phyloP scores from a whole-genome alignment of 176 grass and related monocot genomes.

The Luzula sylvatica region DNA sequence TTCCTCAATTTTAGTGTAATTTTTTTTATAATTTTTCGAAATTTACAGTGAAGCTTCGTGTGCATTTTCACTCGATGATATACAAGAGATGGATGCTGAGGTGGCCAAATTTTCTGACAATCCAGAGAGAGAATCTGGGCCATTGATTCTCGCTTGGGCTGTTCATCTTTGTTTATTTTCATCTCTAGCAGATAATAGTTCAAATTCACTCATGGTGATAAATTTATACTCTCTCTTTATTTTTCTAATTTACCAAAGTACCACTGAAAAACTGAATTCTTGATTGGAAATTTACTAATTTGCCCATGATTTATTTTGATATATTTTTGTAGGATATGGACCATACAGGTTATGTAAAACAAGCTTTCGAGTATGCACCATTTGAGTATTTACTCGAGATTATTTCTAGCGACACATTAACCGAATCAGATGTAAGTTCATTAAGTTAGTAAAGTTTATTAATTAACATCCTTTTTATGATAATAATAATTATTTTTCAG shows the following conservation, averaged over 20 bases:
- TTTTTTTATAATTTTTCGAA: slow-evolving; percentile 21
- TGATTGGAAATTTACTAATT: neutral
- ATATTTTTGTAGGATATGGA: slow-evolving; percentile 62
- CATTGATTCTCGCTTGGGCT: slow-evolving; percentile 82
- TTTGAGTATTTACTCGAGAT: slow-evolving; percentile 71
- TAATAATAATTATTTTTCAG: slow-evolving; percentile 38
- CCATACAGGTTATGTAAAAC: slow-evolving; percentile 62
- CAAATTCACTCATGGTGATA: slow-evolving; percentile 32
- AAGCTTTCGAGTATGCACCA: slow-evolving; percentile 49
- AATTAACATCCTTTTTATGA: slow-evolving; percentile 16
- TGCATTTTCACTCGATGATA: slow-evolving; percentile 66
- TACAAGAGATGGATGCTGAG: slow-evolving; percentile 82
- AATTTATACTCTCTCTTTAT: neutral
- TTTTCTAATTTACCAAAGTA: slow-evolving; percentile 15
- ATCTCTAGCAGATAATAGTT: slow-evolving; percentile 60
- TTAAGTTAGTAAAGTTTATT: slow-evolving; percentile 4
- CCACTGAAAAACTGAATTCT: too few relatives aligned
- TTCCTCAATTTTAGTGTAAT: neutral
- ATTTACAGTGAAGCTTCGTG: slow-evolving; percentile 46
- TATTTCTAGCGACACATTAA: slow-evolving; percentile 53
- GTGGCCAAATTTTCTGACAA: slow-evolving; percentile 65
- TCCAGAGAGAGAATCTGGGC: slow-evolving; percentile 49
- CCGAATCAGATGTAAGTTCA: slow-evolving; percentile 76
- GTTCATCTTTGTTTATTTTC: slow-evolving; percentile 61
- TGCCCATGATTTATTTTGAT: neutral